These are phyloP conservation scores for Mantamonas sphyraenae DNA, from an alignment of 78 protist genomes.

Conservation along the genomic window DNA sequence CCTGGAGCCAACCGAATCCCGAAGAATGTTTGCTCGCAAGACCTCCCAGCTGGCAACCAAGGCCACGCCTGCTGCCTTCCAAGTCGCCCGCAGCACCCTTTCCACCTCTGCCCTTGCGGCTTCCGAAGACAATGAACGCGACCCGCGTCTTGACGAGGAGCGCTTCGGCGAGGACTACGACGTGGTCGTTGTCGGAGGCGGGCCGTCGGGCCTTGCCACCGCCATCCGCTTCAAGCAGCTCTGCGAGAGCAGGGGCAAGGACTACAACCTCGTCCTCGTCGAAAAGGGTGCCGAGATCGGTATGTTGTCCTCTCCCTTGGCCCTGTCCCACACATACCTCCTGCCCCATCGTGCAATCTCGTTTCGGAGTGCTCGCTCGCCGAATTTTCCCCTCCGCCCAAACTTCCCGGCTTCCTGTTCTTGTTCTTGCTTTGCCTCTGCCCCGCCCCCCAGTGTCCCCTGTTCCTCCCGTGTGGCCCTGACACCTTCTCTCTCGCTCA, in stretches of 20 bases:
- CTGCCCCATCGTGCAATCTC: background rate
- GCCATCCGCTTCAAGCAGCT: slow-evolving; percentile 92
- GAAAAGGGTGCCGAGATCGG: slow-evolving; percentile 89
- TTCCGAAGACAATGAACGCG: no score
- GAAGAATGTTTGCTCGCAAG: no score
- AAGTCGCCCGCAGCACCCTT: no score
- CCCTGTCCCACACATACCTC: background rate
- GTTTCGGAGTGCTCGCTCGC: no score
- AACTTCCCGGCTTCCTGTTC: background rate
- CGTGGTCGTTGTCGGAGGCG: slow-evolving; percentile 95
- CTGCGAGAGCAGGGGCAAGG: slow-evolving; percentile 21
- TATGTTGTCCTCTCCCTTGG: background rate
- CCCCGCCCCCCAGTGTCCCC: background rate
- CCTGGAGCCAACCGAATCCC: no score
- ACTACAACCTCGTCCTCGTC: slow-evolving; percentile 65
- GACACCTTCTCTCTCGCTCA: background rate
- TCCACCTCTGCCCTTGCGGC: no score
- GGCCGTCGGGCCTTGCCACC: slow-evolving; percentile 97
- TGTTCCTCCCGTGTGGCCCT: background rate
- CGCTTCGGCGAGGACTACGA: slow-evolving; percentile 49
- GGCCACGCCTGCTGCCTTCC: no score
- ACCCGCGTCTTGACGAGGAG: slow-evolving; percentile 24
- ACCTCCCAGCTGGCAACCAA: no score
- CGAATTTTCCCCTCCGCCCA: background rate
- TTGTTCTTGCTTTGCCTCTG: background rate